Conservation (phyloP, 805 yeast species). For the Soucietia sequanensis region DNA sequence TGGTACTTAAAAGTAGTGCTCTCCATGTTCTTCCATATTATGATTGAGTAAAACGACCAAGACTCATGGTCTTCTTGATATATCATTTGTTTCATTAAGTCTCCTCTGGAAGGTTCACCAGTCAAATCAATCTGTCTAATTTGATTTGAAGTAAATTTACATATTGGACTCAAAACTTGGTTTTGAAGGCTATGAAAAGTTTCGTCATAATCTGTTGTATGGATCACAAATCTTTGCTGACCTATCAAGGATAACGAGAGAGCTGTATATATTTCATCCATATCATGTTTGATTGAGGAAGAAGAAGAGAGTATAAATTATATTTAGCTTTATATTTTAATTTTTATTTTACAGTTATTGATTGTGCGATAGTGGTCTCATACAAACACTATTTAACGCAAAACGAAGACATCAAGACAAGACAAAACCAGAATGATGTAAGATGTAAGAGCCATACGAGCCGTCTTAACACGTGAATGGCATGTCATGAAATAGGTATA, state of each 20-base stretch:
- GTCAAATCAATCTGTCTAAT: slow-evolving; percentile 9
- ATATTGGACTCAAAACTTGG: slow-evolving; percentile 6
- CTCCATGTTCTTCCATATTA: slow-evolving; percentile 20
- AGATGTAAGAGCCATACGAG: no score
- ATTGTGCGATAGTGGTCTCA: no score
- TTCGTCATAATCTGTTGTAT: slow-evolving; percentile 10
- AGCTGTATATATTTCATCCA: slow-evolving; percentile 20
- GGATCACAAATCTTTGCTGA: slow-evolving; percentile 15
- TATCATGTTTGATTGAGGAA: no score
- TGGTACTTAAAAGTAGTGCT: slow-evolving; percentile 3
- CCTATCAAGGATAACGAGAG: slow-evolving; percentile 17
- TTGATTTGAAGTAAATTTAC: slow-evolving; percentile 7
- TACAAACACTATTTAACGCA: no score
- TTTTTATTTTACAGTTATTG: no score
- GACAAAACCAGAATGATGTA: no score
- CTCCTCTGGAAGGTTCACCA: slow-evolving; percentile 3
- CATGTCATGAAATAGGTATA: no score
- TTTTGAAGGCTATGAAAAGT: slow-evolving; percentile 4
- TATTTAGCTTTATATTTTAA: no score
- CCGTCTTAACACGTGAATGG: no score
- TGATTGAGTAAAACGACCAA: slow-evolving; percentile 8
- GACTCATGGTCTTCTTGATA: no score
- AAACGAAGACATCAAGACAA: no score
- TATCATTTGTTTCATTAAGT: slow-evolving; percentile 2
- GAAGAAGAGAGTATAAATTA: no score